Percentiles rank a stretch among this genome's conserved stretches.
These are phyloP conservation scores for Ophiostoma sp. DNA, from an alignment of 2,329 filamentous ascomycete species.

Conservation along the genomic window DNA sequence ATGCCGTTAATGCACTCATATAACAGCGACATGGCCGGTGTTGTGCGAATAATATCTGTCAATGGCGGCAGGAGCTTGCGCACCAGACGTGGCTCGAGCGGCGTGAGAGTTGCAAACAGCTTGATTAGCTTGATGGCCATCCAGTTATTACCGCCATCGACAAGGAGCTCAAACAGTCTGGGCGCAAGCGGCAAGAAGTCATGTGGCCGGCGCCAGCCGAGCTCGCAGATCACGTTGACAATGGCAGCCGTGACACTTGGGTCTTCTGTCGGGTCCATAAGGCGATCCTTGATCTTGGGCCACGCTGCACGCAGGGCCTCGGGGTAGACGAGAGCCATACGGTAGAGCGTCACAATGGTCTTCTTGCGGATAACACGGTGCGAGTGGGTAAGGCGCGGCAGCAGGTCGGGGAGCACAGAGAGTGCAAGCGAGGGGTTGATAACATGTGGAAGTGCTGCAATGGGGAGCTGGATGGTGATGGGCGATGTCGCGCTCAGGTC, in stretches of 20 bases:
- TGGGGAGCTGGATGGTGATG: conserved; percentile 76
- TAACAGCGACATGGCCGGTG: conserved; percentile 92
- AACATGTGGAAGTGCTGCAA: conserved; percentile 86
- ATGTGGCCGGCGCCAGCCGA: conserved; percentile 87
- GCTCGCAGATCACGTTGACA: conserved; percentile 92
- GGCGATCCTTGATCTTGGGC: conserved; percentile 93
- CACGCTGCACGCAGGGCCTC: conserved; percentile 88
- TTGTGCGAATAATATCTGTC: conserved; percentile 88
- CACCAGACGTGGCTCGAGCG: conserved; percentile 82
- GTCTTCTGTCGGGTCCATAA: conserved; percentile 87
- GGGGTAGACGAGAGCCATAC: conserved; percentile 90
- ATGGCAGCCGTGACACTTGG: conserved; percentile 91
- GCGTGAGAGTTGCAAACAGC: conserved; percentile 92
- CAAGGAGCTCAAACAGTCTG: conserved; percentile 82
- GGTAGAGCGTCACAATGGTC: conserved; percentile 88
- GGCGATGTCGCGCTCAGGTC: conserved; percentile 68
- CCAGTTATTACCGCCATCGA: conserved; percentile 95
- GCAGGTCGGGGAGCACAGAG: conserved; percentile 77
- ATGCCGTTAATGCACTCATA: conserved; percentile 99
- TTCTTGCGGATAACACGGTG: conserved; percentile 87
- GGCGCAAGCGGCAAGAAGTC: conserved; percentile 92
- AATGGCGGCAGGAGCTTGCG: conserved; percentile 87
- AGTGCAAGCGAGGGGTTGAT: conserved; percentile 89
- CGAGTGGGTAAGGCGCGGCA: conserved; percentile 82
- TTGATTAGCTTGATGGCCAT: conserved; percentile 99